Base-by-base conservation (phyloP, 306 rosid species). In the Trifolium dubium region DNA sequence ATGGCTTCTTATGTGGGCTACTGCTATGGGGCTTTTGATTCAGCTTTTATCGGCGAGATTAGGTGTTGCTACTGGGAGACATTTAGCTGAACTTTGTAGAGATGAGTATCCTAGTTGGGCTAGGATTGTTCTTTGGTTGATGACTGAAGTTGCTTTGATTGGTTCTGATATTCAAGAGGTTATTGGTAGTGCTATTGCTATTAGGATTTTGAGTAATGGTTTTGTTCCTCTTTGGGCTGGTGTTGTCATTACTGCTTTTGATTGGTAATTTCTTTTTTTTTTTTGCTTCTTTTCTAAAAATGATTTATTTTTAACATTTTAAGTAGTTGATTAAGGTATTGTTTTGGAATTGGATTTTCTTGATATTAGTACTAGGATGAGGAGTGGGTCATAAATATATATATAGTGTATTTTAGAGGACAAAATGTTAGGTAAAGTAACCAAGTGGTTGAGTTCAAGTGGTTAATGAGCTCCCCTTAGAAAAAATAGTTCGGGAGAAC, bases 121-220 rank as follows among this genome's bases (percentile, higher is more conserved):
- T 6, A 79, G 88, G 65, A 40, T 83, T 79, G 82, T 88, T 72
- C 82, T 94, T 10, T 94, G 99, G 99, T 77, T 92, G 34, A 94
- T 94, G 99, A 91, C 97, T 3, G 99, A 94, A 84, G 35, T 94
- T 1, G 99, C 99, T 64, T 75, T 94, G 15, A 88, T 94, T 77
- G 99, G 99, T 23, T 83, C 99, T 58, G 99, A 94, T 66, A 94
- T 94, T 4, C 99, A 94, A 83, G 99, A 94, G 81, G 99, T 94
- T 71, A 94, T 94, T 67, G 97, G 99, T 2, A 94, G 99, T 58
- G 98, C 99, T 43, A 95, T 95, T 71, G 99, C 99, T 47, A 87
- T 95, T 58, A 88, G 84, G 81, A 86, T 95, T 85, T 63, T 95
- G 17, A 89, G 91, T 75, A 88, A 90, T 77, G 96, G 92, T 5